These are phyloP conservation scores for Viola pubescens DNA, from an alignment of 441 rosid species.

Conservation along the genomic window DNA sequence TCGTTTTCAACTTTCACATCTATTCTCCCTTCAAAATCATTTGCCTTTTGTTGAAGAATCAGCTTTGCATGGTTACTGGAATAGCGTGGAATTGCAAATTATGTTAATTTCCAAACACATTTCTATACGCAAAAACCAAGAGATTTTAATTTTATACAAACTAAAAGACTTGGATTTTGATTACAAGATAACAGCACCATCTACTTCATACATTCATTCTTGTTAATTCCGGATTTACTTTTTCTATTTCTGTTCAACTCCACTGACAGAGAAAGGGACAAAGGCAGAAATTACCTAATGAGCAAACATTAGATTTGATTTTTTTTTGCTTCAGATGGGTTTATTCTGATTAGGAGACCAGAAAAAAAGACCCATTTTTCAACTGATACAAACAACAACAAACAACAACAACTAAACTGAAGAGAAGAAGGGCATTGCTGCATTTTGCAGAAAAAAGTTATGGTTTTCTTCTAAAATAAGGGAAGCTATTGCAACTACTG, in stretches of 20 bases:
- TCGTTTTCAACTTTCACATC: constrained; percentile 9
- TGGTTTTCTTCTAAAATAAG: constrained; percentile 50
- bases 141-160: constrained; percentile 5
- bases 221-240: background rate
- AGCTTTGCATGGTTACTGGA: constrained; percentile 16
- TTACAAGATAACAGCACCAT: constrained; percentile 18
- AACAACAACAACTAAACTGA: too few relatives aligned
- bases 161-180: constrained; percentile 13
- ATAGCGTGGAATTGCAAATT: background rate
- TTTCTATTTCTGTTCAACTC: constrained; percentile 18
- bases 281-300: constrained; percentile 16
- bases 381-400: constrained; percentile 22
- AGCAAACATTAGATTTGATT: constrained; percentile 24
- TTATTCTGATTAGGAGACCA: constrained; percentile 31
- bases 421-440: too few relatives aligned
- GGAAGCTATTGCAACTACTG: constrained; percentile 64
- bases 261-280: constrained; percentile 16
- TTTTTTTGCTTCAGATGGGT: constrained; percentile 22
- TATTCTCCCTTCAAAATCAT: constrained; percentile 18
- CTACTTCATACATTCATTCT: constrained; percentile 5
- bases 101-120: too few relatives aligned
- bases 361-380: constrained; percentile 23
- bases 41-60: constrained; percentile 19
- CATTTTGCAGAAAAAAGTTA: too few relatives aligned
- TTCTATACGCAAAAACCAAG: constrained; percentile 1